phyloP scores from a whole-genome alignment of 805 yeast species.

The Candida ortonii region DNA sequence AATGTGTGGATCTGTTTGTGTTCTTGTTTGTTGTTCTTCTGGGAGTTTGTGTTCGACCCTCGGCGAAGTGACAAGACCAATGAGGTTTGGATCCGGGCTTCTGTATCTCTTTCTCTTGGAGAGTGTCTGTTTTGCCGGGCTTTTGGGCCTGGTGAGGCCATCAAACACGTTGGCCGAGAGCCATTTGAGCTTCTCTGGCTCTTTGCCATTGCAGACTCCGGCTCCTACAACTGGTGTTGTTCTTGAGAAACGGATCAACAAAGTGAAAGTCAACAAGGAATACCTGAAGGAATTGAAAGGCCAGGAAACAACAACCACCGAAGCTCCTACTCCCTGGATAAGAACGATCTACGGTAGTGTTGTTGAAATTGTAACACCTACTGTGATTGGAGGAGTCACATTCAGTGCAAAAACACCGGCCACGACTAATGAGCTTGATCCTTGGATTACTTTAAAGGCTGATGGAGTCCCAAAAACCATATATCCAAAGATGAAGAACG shows the following conservation, averaged over 20 bases:
- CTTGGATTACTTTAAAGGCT: slow-evolving; percentile 77
- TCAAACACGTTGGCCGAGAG: slow-evolving; percentile 5
- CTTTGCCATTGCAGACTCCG: slow-evolving; percentile 2
- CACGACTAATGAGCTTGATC: slow-evolving; percentile 62
- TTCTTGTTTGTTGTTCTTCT: too few species aligned
- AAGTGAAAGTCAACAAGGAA: slow-evolving; percentile 28
- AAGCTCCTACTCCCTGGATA: slow-evolving; percentile 60
- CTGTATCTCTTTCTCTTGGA: too few species aligned
- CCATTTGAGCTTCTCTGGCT: background rate
- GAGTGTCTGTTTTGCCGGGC: too few species aligned
- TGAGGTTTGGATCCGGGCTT: too few species aligned
- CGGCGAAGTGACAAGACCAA: too few species aligned
- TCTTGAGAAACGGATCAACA: slow-evolving; percentile 17
- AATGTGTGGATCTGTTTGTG: too few species aligned
- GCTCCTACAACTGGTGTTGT: background rate
- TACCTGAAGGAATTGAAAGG: slow-evolving; percentile 22
- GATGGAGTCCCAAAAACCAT: slow-evolving; percentile 81
- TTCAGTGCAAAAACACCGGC: slow-evolving; percentile 68
- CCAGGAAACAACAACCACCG: slow-evolving; percentile 20
- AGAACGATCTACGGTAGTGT: slow-evolving; percentile 62
- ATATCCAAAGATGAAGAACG: slow-evolving; percentile 71
- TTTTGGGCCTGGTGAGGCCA: slow-evolving; percentile 1
- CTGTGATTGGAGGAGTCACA: slow-evolving; percentile 62
- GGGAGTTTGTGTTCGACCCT: too few species aligned
- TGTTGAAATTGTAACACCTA: slow-evolving; percentile 60